These are phyloP conservation scores for Herpetospermum pedunculosum DNA, from an alignment of 306 rosid genomes.

Conservation along the genomic window DNA sequence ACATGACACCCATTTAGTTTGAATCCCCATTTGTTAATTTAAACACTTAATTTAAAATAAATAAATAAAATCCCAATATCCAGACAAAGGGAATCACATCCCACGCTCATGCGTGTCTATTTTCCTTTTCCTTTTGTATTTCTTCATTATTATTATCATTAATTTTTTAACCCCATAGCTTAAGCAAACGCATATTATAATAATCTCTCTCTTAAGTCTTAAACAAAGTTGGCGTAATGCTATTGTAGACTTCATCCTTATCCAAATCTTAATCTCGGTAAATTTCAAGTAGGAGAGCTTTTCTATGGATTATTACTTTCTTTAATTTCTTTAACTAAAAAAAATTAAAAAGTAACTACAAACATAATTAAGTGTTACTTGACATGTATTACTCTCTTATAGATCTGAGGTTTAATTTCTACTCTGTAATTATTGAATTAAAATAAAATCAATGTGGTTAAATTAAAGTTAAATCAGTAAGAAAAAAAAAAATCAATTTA, in stretches of 20 bases:
- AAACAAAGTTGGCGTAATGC: no score
- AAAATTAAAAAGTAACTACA: neutral
- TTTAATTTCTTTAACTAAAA: neutral
- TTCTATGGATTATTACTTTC: neutral
- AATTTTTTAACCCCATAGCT: neutral
- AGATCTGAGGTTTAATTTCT: no score
- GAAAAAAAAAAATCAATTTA: no score
- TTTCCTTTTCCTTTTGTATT: neutral
- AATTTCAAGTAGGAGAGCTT: neutral
- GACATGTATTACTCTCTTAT: no score
- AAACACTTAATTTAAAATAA: neutral
- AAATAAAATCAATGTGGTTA: no score
- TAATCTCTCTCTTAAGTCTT: neutral
- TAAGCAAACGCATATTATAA: neutral
- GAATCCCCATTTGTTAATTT: neutral
- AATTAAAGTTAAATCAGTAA: neutral
- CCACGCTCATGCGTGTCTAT: neutral
- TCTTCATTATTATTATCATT: neutral
- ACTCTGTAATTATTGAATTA: no score
- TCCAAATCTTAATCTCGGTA: neutral
- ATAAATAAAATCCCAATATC: neutral
- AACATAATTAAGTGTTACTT: no score
- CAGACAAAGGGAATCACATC: conserved; percentile 2
- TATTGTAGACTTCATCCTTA: neutral
- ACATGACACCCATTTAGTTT: conserved; percentile 11